Conservation (phyloP, 2,329 filamentous ascomycete genomes). For the Juglanconis sp. region DNA sequence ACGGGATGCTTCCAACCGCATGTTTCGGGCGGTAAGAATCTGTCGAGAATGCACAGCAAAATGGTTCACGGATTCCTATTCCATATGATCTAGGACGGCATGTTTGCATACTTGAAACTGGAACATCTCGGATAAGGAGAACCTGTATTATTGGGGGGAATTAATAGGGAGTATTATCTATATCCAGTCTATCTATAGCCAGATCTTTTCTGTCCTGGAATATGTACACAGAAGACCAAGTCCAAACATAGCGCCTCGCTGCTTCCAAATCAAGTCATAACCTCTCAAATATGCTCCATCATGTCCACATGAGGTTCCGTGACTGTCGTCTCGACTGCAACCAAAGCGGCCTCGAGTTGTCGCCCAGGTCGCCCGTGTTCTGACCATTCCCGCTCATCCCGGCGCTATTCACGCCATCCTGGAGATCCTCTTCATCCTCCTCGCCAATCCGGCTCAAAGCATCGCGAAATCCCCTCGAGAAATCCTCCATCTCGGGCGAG, state of each 20-base stretch:
- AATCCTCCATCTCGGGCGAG: constrained; percentile 43
- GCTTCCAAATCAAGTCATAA: background rate
- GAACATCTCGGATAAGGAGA: too few relatives aligned
- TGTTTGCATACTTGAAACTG: background rate
- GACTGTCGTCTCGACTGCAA: constrained; percentile 50
- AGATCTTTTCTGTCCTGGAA: background rate
- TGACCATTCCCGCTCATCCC: constrained; percentile 14
- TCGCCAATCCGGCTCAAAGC: constrained; percentile 37
- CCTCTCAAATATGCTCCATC: constrained; percentile 14
- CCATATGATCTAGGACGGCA: background rate
- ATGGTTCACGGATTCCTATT: too few relatives aligned
- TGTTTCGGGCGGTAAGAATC: too few relatives aligned
- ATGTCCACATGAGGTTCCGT: constrained; percentile 48
- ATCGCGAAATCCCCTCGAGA: constrained; percentile 39
- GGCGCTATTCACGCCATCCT: constrained; percentile 6
- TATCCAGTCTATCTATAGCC: background rate
- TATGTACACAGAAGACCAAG: background rate
- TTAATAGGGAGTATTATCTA: background rate
- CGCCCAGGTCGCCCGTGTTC: constrained; percentile 14
- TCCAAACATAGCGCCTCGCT: background rate
- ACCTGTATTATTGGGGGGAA: background rate
- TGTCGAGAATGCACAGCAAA: too few relatives aligned
- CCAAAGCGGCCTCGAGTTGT: constrained; percentile 41
- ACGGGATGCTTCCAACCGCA: too few relatives aligned
- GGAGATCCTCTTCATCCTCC: constrained; percentile 32